phyloP scores from a whole-genome alignment of 257 asterid genomes.

The Solanum bukasovii region DNA sequence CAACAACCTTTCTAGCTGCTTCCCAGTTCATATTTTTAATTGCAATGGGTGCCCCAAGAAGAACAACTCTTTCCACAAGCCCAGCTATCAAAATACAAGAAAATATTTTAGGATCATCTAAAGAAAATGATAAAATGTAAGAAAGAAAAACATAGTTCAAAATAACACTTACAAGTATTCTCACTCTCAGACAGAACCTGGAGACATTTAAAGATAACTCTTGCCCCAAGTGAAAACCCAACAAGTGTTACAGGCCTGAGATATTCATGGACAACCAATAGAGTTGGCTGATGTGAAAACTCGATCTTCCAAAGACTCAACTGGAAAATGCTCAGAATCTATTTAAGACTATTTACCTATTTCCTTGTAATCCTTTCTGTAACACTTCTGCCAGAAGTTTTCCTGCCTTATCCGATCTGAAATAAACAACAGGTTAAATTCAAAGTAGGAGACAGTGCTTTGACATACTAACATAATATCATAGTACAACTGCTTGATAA shows the following conservation, averaged over 20 bases:
- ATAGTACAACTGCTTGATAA: neutral
- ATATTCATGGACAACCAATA: slow-evolving; percentile 10
- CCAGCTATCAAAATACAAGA: slow-evolving; percentile 38
- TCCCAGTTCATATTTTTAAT: slow-evolving; percentile 87
- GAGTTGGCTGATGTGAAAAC: neutral
- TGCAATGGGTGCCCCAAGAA: slow-evolving; percentile 94
- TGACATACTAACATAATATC: neutral
- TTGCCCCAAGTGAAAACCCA: slow-evolving; percentile 96
- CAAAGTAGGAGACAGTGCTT: neutral
- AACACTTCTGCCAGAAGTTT: slow-evolving; percentile 79
- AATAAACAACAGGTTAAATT: slow-evolving; percentile 4
- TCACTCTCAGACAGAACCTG: slow-evolving; percentile 65
- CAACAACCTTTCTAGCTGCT: slow-evolving; percentile 68
- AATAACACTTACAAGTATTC: slow-evolving; percentile 32
- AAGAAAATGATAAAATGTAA: neutral
- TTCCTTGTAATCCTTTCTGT: slow-evolving; percentile 78
- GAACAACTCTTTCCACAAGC: slow-evolving; percentile 82
- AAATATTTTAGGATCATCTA: neutral
- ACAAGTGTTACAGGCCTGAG: slow-evolving; percentile 95
- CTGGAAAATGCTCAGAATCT: neutral
- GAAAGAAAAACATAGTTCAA: neutral
- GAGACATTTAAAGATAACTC: slow-evolving; percentile 63
- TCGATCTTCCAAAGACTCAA: neutral
- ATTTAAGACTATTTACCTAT: slow-evolving; percentile 31
- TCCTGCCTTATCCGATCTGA: slow-evolving; percentile 93